These are phyloP conservation scores for Lipomyces yamanashiensis DNA, from an alignment of 805 yeast species.

Conservation along the genomic window DNA sequence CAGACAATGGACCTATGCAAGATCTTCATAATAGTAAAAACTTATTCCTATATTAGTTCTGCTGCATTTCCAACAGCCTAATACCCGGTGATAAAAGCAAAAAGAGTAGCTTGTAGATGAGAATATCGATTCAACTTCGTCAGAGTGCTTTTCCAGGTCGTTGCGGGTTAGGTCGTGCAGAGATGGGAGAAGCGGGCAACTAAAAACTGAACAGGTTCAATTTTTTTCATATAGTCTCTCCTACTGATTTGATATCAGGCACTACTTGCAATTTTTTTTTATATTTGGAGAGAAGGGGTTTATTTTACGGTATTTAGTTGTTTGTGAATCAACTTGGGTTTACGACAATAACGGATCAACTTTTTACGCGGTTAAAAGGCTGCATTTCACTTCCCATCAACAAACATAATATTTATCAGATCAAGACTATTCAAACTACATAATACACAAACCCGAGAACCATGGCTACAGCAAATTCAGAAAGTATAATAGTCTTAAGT, in stretches of 20 bases:
- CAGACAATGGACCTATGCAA: no score
- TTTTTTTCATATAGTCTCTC: not conserved
- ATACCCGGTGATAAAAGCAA: not conserved
- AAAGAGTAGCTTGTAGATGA: not conserved
- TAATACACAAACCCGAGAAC: not conserved
- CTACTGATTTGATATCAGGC: no score
- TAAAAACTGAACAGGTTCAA: not conserved
- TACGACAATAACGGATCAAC: no score
- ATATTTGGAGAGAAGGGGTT: no score
- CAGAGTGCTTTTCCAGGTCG: not conserved
- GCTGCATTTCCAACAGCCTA: no score
- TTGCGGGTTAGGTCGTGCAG: slow-evolving; percentile 1
- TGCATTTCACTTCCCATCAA: no score
- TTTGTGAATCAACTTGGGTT: no score
- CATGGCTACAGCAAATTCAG: slow-evolving; percentile 3
- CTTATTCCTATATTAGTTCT: no score
- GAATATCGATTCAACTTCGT: not conserved
- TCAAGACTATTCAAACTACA: not conserved
- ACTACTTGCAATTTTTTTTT: no score
- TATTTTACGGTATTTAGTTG: no score
- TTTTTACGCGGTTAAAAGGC: no score
- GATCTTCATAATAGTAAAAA: no score
- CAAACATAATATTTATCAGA: not conserved
- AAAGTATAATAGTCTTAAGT: not conserved
- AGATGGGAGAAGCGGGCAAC: not conserved